Base-by-base conservation (phyloP, 176 grass and related monocot species). In the Cenchrus americanus region DNA sequence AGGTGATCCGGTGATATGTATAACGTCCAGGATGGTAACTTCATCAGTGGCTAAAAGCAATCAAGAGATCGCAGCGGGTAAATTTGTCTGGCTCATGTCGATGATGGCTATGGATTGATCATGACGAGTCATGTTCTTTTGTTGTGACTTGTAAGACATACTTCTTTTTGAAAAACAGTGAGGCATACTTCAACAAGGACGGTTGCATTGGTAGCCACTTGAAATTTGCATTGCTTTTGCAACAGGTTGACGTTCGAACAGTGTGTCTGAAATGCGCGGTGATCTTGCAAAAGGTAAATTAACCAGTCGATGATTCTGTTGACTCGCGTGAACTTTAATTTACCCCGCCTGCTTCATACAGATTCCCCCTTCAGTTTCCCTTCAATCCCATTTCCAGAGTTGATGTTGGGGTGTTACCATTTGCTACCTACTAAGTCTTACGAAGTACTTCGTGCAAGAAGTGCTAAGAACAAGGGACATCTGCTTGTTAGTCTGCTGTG, bases 71-170 rank as follows among this genome's bases (percentile, higher is more conserved):
- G 3, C 3, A 27, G 14, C 46, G 4, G 1, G 59, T 64, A 32
- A 32, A 19, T 22, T 21, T 62, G 46, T 37, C 61, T 37, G 46
- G 26, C 18, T 65, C 27, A 22, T 21, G n/a, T 21, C 27, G 9
- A 11, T 55, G 72, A 21, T 55, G 30, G 6, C 62, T 27, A 52
- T 73, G 23, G 61, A 40, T 21, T 2, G 40, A 52, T 66, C 12
- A 37, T 23, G 48, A 68, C 27, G 30, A 23, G 26, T 67, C 46
- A 23, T 53, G 51, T 80, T 27, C 27, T 68, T 47, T 80, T 80
- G 78, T 54, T 80, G 78, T 11, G 78, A 55, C 34, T 54, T 80
- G 78, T 11, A 64, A 55, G 49, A 48, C 19, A 69, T 68, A 67
- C 19, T 68, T 55, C 64, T 30, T 30, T 30, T 30, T 30, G 27